phyloP scores from a whole-genome alignment of 768 basidiomycete genomes.

The Lactifluus hygrophoroides region DNA sequence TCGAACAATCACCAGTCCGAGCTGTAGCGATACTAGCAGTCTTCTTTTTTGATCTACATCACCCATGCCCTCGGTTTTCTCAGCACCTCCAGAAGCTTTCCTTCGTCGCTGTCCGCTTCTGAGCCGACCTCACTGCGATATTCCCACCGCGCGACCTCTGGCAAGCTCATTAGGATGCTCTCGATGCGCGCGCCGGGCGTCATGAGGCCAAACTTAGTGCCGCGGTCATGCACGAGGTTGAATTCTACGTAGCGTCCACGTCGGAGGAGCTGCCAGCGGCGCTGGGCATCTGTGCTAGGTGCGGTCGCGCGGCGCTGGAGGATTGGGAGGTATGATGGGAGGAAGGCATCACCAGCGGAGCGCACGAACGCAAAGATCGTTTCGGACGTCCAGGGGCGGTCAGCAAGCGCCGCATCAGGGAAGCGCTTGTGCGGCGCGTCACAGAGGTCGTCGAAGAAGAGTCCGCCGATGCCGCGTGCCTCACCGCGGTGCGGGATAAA shows the following conservation, averaged over 20 bases:
- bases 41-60: conserved; percentile 11
- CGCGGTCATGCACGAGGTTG: conserved; percentile 60
- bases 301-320: conserved; percentile 47
- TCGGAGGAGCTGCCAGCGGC: conserved; percentile 90
- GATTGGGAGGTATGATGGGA: conserved; percentile 89
- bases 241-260: conserved; percentile 94
- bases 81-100: conserved; percentile 41
- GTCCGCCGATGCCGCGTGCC: conserved; percentile 81
- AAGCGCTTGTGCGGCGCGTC: conserved; percentile 59
- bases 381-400: conserved; percentile 48
- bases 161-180: conserved; percentile 58
- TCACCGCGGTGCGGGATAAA: conserved; percentile 83
- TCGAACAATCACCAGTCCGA: background rate
- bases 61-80: conserved; percentile 43
- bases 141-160: conserved; percentile 62
- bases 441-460: conserved; percentile 94
- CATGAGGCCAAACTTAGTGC: conserved; percentile 56
- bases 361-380: conserved; percentile 74
- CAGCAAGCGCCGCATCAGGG: conserved; percentile 26
- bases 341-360: conserved; percentile 67
- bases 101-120: conserved; percentile 43
- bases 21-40: background rate
- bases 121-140: conserved; percentile 49
- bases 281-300: conserved; percentile 53
- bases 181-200: conserved; percentile 55